Evolutionary conservation across 305 asterid genomes (phyloP).

Genomic region (Plantago coronopus): DNA sequence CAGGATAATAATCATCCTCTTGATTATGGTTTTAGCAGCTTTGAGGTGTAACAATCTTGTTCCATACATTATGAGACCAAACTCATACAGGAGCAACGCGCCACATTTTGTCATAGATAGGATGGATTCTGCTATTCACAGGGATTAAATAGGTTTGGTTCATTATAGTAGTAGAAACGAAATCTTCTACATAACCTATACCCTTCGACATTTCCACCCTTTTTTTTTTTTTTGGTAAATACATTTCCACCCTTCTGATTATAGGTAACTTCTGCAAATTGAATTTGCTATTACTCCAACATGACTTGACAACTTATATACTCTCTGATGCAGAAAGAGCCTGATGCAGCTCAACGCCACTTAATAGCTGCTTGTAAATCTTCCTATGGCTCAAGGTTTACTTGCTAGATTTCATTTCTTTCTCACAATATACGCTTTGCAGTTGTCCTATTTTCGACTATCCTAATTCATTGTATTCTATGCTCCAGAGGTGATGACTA

Average conservation of each 20-base stretch:
- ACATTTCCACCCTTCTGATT: background rate
- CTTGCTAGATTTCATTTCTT: background rate
- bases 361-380: slow-evolving; percentile 64
- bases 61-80: too few relatives aligned
- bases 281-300: background rate
- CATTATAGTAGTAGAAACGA: too few relatives aligned
- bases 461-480: slow-evolving; percentile 4
- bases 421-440: background rate
- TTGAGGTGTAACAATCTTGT: too few relatives aligned
- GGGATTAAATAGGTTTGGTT: too few relatives aligned
- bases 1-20: too few relatives aligned
- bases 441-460: background rate
- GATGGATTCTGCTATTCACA: too few relatives aligned
- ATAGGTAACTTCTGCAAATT: too few relatives aligned
- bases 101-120: too few relatives aligned
- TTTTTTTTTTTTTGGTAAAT: background rate
- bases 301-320: slow-evolving; percentile 8
- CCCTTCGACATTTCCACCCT: too few relatives aligned
- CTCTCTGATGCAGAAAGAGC: slow-evolving; percentile 41
- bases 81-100: too few relatives aligned
- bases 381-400: slow-evolving; percentile 67
- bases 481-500: slow-evolving; percentile 66
- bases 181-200: too few relatives aligned
- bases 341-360: slow-evolving; percentile 61
- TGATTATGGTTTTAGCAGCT: too few relatives aligned